Evolutionary conservation across 257 asterid genomes (phyloP), one percentile per base, ranked within the genome.

Genomic region (Hygrophila difformis): DNA sequence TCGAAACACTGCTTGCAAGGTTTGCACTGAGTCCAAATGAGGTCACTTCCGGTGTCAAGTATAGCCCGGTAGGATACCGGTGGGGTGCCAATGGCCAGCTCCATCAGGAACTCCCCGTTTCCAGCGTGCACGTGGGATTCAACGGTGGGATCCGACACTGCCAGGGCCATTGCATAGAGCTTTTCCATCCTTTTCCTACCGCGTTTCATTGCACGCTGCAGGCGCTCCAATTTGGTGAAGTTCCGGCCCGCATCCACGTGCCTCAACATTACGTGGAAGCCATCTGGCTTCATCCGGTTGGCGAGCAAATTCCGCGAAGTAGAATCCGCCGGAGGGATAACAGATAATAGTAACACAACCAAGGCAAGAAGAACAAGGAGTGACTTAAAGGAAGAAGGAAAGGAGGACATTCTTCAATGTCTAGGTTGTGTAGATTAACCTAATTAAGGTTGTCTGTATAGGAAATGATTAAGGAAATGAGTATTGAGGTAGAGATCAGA

Each of bases 21-120:
- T 54, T 85, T 73, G 61, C 93, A 81, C 31, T 85, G 95, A 6
- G 95, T 85, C 95, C 93, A 84, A 44, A 78, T 69, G 16, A 84
- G 49, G 33, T 84, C 93, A 45, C 95, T 81, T 18, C 95, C 95
- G 0, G 91, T 81, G 28, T 85, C 95, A 28, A 85, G 54, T 10
- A 85, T 85, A 1, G 85, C 93, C 31, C 8, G 31, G 31, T 69
- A 85, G 1, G 78, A 12, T 0, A 36, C 28, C 2, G 78, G 66
- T 6, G 95, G 95, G 0, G 77, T 73, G 12, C 95, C 95, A 12
- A 85, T 74, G 1, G 87, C 58, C n/a, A 85, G 8, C 16, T 78
- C 63, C 81, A 84, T 75, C 12, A 83, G 66, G 49, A 78, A 87
- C 75, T 87, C 97, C 4, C 95, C 95, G 33, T 69, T 74, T 8